Evolutionary conservation across 2,329 filamentous ascomycete genomes (phyloP).

Genomic region (Thelonectria olida): DNA sequence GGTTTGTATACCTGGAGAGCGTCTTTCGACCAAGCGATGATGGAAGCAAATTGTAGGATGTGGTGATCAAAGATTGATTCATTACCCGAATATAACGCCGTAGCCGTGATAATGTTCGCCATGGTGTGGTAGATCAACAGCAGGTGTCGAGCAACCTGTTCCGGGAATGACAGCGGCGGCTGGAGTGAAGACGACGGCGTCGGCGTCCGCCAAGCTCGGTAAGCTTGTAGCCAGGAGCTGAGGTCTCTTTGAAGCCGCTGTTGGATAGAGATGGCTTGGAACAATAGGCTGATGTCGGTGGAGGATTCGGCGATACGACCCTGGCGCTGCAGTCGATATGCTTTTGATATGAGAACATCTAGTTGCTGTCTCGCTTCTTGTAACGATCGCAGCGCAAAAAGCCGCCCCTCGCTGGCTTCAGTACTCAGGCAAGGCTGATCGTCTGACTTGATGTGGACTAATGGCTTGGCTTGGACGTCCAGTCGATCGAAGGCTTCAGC

Average conservation of each 20-base stretch:
- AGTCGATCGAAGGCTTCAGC: constrained; percentile 12
- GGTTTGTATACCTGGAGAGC: background rate
- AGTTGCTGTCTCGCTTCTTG: background rate
- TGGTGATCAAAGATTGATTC: constrained; percentile 6
- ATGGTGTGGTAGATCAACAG: constrained; percentile 8
- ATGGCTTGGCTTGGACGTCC: background rate
- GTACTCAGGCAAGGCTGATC: background rate
- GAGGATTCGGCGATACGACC: background rate
- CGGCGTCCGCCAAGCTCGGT: background rate
- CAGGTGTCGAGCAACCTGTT: background rate
- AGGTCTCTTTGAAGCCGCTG: constrained; percentile 3
- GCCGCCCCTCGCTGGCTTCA: background rate
- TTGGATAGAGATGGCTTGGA: constrained; percentile 2
- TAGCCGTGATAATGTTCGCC: constrained; percentile 5
- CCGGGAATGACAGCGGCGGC: background rate
- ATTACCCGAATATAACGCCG: constrained; percentile 1
- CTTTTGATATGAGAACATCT: constrained; percentile 1
- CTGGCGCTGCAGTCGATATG: background rate
- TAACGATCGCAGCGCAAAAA: background rate
- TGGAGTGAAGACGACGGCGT: background rate
- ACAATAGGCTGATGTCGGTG: background rate
- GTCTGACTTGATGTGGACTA: background rate
- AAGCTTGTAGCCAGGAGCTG: background rate
- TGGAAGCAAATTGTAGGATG: background rate
- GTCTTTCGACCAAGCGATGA: background rate